Evolutionary conservation across 2,329 filamentous ascomycete species (phyloP), one percentile per base, ranked within the genome.

Genomic region (Passalora sequoiae): DNA sequence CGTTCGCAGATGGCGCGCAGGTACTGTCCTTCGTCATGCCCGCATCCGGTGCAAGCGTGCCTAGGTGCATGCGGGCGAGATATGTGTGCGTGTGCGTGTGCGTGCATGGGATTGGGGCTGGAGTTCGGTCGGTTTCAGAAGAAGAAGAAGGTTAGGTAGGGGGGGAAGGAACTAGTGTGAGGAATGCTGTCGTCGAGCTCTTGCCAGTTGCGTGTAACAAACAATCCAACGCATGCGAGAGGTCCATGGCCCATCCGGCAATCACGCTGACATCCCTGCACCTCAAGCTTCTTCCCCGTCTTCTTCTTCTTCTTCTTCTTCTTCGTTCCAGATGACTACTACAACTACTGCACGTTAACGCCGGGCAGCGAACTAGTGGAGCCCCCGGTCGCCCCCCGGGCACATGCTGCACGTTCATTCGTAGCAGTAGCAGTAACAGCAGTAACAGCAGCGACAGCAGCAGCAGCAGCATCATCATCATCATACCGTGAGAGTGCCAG

Each of bases 1-100:
- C 58, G 57, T 60, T 60, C 56, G 57, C 58, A 60, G 53, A 57
- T 51, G 50, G 47, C 53, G 48, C 47, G 56, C 56, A 60, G 57
- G 57, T 59, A 54, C 56, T 38, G 47, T 44, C 51, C 43, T 44
- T 43, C 47, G 46, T 44, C 39, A 40, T 28, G 20, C n/a, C 46
- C 46, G 50, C 44, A 49, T 55, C 33, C 43, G 47, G 46, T 35
- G 5, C 40, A 22, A 38, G 40, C 37, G 43, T 46, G 33, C n/a
- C n/a, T n/a, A n/a, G n/a, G n/a, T n/a, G n/a, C n/a, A n/a, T n/a
- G n/a, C 32, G 36, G 28, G 38, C 13, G 38, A 44, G 43, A 39
- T 40, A 22, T 21, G 39, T 41, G 20, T 30, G 43, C 28, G n/a
- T n/a, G 40, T 44, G 35, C 31, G 31, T 41, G 49, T 40, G 44